Conservation (phyloP, 768 basidiomycete genomes). For the Amanita pseudoporphyria region DNA sequence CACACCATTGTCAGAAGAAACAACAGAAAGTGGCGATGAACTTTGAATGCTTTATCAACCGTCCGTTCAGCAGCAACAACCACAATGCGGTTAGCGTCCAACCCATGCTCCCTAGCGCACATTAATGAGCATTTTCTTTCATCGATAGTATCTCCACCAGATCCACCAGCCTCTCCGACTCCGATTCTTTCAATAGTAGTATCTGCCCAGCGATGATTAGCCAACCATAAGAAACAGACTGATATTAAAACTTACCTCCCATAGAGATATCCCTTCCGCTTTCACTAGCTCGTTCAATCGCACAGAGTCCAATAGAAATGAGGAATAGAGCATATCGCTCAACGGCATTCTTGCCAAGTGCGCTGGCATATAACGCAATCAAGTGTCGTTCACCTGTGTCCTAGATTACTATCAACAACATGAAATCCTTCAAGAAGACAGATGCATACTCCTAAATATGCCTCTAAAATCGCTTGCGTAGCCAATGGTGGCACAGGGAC, state of each 20-base stretch:
- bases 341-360: conserved; percentile 83
- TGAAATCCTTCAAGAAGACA: neutral
- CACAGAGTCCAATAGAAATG: conserved; percentile 58
- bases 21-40: conserved; percentile 17
- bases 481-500: conserved; percentile 62
- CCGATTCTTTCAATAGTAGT: neutral
- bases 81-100: conserved; percentile 77
- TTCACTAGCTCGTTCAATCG: conserved; percentile 7
- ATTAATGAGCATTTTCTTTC: conserved; percentile 64
- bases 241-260: too few relatives aligned
- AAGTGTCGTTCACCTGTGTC: conserved; percentile 75
- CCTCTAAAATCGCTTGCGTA: conserved; percentile 75
- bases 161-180: neutral
- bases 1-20: conserved; percentile 5
- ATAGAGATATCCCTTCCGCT: neutral
- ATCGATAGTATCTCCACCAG: conserved; percentile 29
- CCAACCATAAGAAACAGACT: neutral
- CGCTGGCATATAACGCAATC: conserved; percentile 90
- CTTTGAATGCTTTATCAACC: conserved; percentile 61
- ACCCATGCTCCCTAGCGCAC: conserved; percentile 73
- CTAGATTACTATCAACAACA: conserved; percentile 23
- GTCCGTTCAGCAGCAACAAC: conserved; percentile 70
- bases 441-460: conserved; percentile 64
- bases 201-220: neutral
- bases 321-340: conserved; percentile 91